Evolutionary conservation across 306 rosid species (phyloP).

Genomic region (Spatholobus suberectus): DNA sequence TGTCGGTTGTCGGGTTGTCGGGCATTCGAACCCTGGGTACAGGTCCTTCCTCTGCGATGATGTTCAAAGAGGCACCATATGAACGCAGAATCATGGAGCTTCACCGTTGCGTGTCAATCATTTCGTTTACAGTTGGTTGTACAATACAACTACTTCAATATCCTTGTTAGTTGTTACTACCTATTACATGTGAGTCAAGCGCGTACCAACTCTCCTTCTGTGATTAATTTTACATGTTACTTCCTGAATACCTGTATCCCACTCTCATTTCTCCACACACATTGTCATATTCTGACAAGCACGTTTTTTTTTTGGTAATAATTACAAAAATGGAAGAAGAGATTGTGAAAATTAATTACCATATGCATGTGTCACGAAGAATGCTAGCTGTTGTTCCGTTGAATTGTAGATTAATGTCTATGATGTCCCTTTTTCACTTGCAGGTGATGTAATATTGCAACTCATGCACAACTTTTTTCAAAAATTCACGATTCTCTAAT

Average conservation of each 20-base stretch:
- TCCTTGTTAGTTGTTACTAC: background rate
- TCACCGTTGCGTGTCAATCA: slow-evolving; percentile 10
- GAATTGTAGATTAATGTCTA: background rate
- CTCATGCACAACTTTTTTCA: background rate
- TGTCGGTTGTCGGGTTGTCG: slow-evolving; percentile 64
- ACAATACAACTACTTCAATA: slow-evolving; percentile 11
- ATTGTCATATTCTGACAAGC: background rate
- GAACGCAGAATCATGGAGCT: slow-evolving; percentile 35
- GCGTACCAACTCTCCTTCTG: background rate
- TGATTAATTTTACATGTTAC: background rate
- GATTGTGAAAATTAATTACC: background rate
- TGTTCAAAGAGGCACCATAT: slow-evolving; percentile 23
- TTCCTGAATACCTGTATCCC: background rate
- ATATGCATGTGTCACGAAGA: background rate
- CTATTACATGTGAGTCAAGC: background rate
- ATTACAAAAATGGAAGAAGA: background rate
- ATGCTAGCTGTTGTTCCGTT: background rate
- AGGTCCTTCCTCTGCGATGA: slow-evolving; percentile 45
- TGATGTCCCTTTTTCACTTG: background rate
- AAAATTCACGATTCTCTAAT: no score
- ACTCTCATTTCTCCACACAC: background rate
- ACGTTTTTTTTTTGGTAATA: background rate
- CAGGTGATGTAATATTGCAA: no score
- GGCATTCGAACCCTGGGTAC: slow-evolving; percentile 48
- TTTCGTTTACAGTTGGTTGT: background rate